Evolutionary conservation across 768 basidiomycete species (phyloP).

Genomic region (Psilocybe cubensis): DNA sequence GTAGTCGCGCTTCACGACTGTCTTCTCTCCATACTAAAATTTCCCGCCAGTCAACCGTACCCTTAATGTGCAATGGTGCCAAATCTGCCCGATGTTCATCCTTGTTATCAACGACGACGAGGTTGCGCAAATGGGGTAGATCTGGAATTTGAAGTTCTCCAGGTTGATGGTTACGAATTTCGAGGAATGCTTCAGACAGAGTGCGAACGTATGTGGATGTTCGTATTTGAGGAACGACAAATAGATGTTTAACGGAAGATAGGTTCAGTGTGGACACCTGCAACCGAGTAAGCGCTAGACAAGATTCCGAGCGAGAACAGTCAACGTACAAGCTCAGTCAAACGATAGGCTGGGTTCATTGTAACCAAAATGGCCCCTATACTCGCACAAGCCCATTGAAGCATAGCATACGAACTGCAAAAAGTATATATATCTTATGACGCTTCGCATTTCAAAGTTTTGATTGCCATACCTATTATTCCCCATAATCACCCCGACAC

Average conservation of each 20-base stretch:
- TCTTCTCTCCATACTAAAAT: slow-evolving; percentile 70
- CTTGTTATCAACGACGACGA: slow-evolving; percentile 71
- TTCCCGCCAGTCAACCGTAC: slow-evolving; percentile 73
- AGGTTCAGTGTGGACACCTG: slow-evolving; percentile 67
- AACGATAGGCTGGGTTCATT: slow-evolving; percentile 79
- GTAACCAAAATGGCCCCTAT: slow-evolving; percentile 85
- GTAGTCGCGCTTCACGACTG: slow-evolving; percentile 40
- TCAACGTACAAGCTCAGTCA: slow-evolving; percentile 71
- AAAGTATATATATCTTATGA: background rate
- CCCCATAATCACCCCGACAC: slow-evolving; percentile 83
- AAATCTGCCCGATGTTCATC: slow-evolving; percentile 41
- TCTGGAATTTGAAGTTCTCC: slow-evolving; percentile 60
- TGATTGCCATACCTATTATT: slow-evolving; percentile 69
- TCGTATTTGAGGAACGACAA: slow-evolving; percentile 73
- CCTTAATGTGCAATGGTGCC: slow-evolving; percentile 44
- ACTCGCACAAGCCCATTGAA: slow-evolving; percentile 88
- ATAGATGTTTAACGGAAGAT: slow-evolving; percentile 68
- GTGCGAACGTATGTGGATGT: slow-evolving; percentile 65
- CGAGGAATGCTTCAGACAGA: slow-evolving; percentile 60
- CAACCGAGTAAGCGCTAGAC: background rate
- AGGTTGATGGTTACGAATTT: slow-evolving; percentile 49
- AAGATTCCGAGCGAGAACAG: background rate
- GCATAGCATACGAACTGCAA: slow-evolving; percentile 71
- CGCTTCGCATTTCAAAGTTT: background rate
- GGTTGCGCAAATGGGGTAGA: slow-evolving; percentile 62